A percentile compares a stretch with the other conserved stretches of the same genome.
Conservation (phyloP, 1,284 basidiomycete species). For the Austroboletus sp. region DNA sequence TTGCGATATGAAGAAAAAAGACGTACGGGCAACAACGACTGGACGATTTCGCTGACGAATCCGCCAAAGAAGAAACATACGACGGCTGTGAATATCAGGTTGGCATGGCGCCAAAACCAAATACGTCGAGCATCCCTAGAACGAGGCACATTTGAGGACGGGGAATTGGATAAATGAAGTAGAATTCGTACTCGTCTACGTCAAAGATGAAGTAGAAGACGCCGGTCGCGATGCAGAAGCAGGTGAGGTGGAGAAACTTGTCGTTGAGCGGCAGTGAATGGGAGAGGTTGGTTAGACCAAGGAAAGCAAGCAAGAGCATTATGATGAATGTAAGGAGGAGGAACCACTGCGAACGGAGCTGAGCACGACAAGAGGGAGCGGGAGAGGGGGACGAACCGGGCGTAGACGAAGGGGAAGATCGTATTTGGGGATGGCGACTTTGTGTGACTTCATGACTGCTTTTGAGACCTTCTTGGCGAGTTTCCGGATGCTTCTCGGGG, state of each 20-base stretch:
- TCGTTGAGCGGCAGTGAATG: slow-evolving; percentile 67
- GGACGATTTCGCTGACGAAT: slow-evolving; percentile 79
- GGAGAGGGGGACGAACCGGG: slow-evolving; percentile 45
- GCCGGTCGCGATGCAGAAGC: slow-evolving; percentile 69
- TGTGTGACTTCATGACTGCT: slow-evolving; percentile 52
- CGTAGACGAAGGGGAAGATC: slow-evolving; percentile 66
- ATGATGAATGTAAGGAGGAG: slow-evolving; percentile 56
- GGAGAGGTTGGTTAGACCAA: slow-evolving; percentile 68
- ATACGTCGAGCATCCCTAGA: slow-evolving; percentile 63
- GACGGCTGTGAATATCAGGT: slow-evolving; percentile 60
- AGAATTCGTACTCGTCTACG: slow-evolving; percentile 66
- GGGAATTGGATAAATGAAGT: background rate
- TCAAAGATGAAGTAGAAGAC: slow-evolving; percentile 86
- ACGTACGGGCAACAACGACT: slow-evolving; percentile 68
- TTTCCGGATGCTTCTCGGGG: slow-evolving; percentile 26
- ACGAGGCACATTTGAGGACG: background rate
- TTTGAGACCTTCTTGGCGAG: slow-evolving; percentile 37
- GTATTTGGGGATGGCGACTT: slow-evolving; percentile 54
- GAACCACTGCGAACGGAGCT: slow-evolving; percentile 55
- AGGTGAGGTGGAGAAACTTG: slow-evolving; percentile 80
- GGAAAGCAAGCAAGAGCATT: slow-evolving; percentile 60
- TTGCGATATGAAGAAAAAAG: background rate
- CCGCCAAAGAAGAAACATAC: slow-evolving; percentile 76
- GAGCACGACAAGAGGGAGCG: slow-evolving; percentile 4
- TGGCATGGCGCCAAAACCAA: slow-evolving; percentile 79